phyloP scores from a whole-genome alignment of 176 grass and related monocot species.

The Rhynchospora pubera region DNA sequence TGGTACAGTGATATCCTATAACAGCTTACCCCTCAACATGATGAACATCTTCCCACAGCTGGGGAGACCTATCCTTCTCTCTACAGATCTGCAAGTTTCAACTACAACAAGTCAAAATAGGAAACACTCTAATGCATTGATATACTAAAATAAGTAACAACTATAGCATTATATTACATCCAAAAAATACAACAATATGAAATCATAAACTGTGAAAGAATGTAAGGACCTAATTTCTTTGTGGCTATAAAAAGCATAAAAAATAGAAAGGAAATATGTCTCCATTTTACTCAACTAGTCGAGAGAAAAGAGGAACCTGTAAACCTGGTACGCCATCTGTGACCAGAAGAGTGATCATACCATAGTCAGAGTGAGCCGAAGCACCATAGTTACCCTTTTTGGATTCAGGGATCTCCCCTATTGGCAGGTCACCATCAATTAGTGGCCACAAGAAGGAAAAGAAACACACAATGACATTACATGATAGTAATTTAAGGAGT shows the following conservation, averaged over 20 bases:
- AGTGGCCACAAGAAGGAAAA: neutral
- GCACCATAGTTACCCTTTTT: slow-evolving; percentile 60
- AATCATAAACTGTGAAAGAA: neutral
- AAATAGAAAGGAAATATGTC: neutral
- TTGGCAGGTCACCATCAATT: neutral
- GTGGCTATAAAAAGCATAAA: neutral
- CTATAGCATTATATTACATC: too few species aligned
- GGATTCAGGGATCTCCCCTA: slow-evolving; percentile 34
- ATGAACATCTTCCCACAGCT: slow-evolving; percentile 73
- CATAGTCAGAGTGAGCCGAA: slow-evolving; percentile 74
- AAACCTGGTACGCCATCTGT: slow-evolving; percentile 72
- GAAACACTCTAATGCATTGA: neutral
- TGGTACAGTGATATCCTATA: neutral
- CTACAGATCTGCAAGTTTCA: slow-evolving; percentile 60
- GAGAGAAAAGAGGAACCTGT: slow-evolving; percentile 33
- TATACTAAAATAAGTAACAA: too few species aligned
- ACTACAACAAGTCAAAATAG: neutral
- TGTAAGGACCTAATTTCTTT: too few species aligned
- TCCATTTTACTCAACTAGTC: neutral
- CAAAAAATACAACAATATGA: neutral
- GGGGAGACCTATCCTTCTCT: slow-evolving; percentile 72
- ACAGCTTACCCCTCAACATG: slow-evolving; percentile 60
- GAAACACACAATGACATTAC: slow-evolving; percentile 16
- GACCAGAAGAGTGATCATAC: slow-evolving; percentile 52
- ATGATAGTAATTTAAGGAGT: neutral